Conservation (phyloP, 2,329 filamentous ascomycete genomes). For the Exophiala mesophila region DNA sequence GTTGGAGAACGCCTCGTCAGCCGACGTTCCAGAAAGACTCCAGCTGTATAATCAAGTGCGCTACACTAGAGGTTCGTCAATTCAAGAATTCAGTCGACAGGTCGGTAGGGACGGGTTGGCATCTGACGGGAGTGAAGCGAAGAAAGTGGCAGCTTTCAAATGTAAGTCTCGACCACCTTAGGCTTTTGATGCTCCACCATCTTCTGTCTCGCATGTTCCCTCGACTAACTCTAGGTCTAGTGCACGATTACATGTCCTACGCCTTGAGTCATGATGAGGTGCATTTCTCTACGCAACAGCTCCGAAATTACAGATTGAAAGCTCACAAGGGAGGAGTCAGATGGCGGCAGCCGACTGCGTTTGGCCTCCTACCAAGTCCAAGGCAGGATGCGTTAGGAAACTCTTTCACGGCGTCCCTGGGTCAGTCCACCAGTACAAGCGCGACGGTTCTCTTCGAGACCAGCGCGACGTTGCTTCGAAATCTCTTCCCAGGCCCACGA, state of each 20-base stretch:
- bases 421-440: constrained; percentile 39
- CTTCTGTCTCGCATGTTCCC: too few relatives aligned
- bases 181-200: too few relatives aligned
- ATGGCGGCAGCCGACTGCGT: constrained; percentile 44
- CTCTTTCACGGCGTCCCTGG: constrained; percentile 20
- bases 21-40: constrained; percentile 52
- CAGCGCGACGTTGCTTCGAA: constrained; percentile 46
- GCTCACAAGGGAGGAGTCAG: constrained; percentile 43
- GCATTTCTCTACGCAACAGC: constrained; percentile 47
- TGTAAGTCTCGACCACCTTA: background rate
- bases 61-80: constrained; percentile 50
- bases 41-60: constrained; percentile 56
- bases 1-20: constrained; percentile 34
- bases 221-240: constrained; percentile 34
- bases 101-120: background rate
- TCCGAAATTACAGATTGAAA: constrained; percentile 46
- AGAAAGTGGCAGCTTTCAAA: background rate
- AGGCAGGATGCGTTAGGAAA: constrained; percentile 35
- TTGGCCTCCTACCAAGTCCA: constrained; percentile 45
- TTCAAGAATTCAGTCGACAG: constrained; percentile 31
- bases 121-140: constrained; percentile 15
- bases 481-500: constrained; percentile 39
- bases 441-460: constrained; percentile 48
- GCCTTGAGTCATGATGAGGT: constrained; percentile 57
- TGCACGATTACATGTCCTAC: constrained; percentile 39